phyloP scores from a whole-genome alignment of 129 eudicot species.

The Lactuca sativa region DNA sequence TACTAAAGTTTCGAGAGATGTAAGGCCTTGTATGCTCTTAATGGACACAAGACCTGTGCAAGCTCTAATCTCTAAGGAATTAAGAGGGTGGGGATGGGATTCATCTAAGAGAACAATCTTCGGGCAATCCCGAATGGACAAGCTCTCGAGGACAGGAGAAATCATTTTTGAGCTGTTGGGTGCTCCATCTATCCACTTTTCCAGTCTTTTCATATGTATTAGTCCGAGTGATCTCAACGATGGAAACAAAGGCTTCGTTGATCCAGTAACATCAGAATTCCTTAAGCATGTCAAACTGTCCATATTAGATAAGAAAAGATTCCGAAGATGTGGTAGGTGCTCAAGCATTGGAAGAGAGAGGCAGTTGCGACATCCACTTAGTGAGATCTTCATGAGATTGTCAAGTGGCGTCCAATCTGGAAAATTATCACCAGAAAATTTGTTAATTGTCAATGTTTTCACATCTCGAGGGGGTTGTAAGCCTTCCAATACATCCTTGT shows the following conservation, averaged over 20 bases:
- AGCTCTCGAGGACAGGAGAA: neutral
- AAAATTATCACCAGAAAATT: neutral
- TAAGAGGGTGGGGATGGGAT: neutral
- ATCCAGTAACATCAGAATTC: neutral
- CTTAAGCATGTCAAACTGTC: conserved; percentile 6
- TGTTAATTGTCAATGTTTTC: too few species aligned
- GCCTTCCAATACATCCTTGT: too few species aligned
- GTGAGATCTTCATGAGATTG: too few species aligned
- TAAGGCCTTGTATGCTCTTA: conserved; percentile 3
- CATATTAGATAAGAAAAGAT: conserved; percentile 4
- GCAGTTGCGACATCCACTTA: too few species aligned
- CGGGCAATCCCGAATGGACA: neutral
- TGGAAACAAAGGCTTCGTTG: neutral
- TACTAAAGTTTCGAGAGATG: neutral
- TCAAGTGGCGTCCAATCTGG: too few species aligned
- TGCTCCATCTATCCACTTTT: neutral
- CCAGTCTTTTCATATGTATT: neutral
- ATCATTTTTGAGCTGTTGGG: too few species aligned
- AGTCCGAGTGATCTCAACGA: neutral
- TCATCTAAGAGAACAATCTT: neutral
- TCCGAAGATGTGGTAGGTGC: neutral
- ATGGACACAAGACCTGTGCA: neutral
- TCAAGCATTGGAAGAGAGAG: too few species aligned
- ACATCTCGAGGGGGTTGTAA: too few species aligned
- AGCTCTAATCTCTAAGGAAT: neutral